These are phyloP conservation scores for Trichoderma arundinaceum DNA, from an alignment of 2,329 filamentous ascomycete species.

Conservation along the genomic window DNA sequence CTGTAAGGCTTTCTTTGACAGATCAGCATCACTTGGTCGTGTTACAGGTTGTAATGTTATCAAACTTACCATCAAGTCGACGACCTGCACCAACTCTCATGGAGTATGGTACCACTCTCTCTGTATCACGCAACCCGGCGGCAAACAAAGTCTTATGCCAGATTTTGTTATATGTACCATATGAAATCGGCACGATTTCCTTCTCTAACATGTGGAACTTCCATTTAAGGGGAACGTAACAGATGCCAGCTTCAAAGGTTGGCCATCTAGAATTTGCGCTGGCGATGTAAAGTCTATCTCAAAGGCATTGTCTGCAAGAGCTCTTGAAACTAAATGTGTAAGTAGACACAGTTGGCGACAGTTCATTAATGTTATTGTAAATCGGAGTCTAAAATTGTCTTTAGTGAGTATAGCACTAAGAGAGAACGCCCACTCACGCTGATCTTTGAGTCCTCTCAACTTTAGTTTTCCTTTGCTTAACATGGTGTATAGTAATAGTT, in stretches of 20 bases:
- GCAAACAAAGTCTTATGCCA: neutral
- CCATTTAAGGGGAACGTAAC: neutral
- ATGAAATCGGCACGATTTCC: neutral
- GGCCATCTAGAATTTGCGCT: neutral
- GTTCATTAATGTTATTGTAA: neutral
- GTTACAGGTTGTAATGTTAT: neutral
- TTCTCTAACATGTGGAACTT: neutral
- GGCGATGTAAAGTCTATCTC: neutral
- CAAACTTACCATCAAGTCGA: neutral
- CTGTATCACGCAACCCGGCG: neutral
- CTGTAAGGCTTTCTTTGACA: neutral
- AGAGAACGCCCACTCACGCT: neutral
- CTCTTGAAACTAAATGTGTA: neutral
- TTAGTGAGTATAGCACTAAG: neutral
- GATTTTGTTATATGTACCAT: neutral
- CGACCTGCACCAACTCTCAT: neutral
- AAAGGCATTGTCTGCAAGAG: neutral
- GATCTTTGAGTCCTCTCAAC: neutral
- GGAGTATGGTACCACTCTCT: neutral
- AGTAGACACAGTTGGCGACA: neutral
- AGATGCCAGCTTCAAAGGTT: neutral
- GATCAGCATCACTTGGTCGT: neutral
- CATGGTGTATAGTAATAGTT: neutral
- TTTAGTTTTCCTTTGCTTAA: neutral
- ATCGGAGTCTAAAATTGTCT: neutral